Evolutionary conservation across 139 green algal genomes (phyloP).

Genomic region (Monoraphidium neglectum): DNA sequence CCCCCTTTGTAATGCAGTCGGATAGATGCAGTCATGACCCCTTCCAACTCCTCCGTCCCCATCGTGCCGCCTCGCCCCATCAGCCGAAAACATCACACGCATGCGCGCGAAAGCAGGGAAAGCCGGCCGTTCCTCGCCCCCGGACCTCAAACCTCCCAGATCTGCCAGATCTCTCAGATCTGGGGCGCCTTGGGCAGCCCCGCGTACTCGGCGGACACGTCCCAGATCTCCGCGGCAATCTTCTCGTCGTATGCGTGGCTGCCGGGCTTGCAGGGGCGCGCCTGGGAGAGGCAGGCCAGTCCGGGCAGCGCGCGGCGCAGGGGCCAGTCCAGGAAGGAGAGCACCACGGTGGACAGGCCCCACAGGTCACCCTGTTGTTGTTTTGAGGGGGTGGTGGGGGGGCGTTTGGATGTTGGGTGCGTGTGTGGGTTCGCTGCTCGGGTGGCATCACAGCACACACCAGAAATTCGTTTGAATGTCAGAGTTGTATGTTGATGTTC

Average conservation of each 20-base stretch:
- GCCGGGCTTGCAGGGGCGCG: conserved; percentile 17
- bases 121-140: background rate
- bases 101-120: background rate
- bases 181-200: conserved; percentile 41
- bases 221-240: conserved; percentile 64
- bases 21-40: too few relatives aligned
- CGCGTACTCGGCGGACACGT: conserved; percentile 48
- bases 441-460: too few relatives aligned
- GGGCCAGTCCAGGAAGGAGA: conserved; percentile 62
- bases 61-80: too few relatives aligned
- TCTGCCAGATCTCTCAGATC: background rate
- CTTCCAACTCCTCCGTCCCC: too few relatives aligned
- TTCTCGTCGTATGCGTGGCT: conserved; percentile 58
- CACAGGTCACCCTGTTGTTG: conserved; percentile 38
- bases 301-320: conserved; percentile 42
- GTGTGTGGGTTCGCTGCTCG: too few relatives aligned
- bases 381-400: too few relatives aligned
- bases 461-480: too few relatives aligned
- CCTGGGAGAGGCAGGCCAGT: too few relatives aligned
- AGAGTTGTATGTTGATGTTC: too few relatives aligned
- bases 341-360: conserved; percentile 32
- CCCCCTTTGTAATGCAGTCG: too few relatives aligned
- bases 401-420: background rate
- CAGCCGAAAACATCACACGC: too few relatives aligned
- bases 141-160: background rate